Evolutionary conservation across 148 eudicot species (phyloP).

Genomic region (Rhododendron mucronatum): DNA sequence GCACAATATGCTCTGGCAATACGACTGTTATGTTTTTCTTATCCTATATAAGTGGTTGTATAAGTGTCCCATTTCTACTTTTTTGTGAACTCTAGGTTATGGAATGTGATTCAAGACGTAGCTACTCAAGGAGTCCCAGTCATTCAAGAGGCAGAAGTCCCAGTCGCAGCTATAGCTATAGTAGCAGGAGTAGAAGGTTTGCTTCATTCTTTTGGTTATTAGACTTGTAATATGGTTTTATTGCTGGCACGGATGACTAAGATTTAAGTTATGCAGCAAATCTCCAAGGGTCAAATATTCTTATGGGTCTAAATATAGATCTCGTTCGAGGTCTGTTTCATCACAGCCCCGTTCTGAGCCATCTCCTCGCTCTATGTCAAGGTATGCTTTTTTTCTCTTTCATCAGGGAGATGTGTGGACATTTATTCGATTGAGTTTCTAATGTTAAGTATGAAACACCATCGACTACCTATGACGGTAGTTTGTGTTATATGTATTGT

Average conservation of each 20-base stretch:
- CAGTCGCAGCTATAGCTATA: conserved; percentile 49
- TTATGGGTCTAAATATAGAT: conserved; percentile 52
- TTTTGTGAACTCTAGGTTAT: conserved; percentile 39
- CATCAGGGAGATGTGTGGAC: not conserved
- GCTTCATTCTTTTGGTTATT: not conserved
- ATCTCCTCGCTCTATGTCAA: conserved; percentile 36
- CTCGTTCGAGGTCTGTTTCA: conserved; percentile 46
- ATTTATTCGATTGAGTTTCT: not conserved
- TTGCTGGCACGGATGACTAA: not conserved
- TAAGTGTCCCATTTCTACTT: not conserved
- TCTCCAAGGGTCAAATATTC: conserved; percentile 49
- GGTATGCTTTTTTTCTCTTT: conserved; percentile 29
- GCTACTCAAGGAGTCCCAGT: conserved; percentile 61
- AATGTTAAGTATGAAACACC: not conserved
- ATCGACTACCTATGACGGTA: not conserved
- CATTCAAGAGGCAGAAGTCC: conserved; percentile 70
- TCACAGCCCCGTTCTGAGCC: conserved; percentile 37
- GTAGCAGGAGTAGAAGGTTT: conserved; percentile 59
- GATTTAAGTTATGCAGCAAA: conserved; percentile 34
- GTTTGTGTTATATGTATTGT: not conserved
- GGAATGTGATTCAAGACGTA: conserved; percentile 37
- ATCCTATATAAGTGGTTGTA: not conserved
- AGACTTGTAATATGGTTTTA: not conserved
- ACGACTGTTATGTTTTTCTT: not conserved
- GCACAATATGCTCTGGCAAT: not conserved